Evolutionary conservation across 2,329 filamentous ascomycete genomes (phyloP).

Genomic region (Stagonosporopsis vannaccii): DNA sequence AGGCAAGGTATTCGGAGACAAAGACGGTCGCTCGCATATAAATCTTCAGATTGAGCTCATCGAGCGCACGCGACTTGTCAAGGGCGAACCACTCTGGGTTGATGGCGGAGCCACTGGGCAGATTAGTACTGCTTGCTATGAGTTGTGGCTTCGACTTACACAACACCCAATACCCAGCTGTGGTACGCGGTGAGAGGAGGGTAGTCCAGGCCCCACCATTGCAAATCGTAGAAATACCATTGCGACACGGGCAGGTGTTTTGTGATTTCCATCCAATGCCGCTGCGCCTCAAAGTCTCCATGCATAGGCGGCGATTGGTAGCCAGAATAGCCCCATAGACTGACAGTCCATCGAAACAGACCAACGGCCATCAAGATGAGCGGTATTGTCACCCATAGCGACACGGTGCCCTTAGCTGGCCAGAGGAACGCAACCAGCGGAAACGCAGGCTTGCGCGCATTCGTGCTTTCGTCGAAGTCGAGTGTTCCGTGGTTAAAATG

Average conservation of each 20-base stretch:
- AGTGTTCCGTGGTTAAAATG: slow-evolving; percentile 54
- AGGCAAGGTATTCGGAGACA: slow-evolving; percentile 88
- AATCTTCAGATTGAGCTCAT: slow-evolving; percentile 82
- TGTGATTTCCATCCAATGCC: slow-evolving; percentile 99
- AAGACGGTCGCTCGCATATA: slow-evolving; percentile 96
- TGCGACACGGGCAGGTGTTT: slow-evolving; percentile 86
- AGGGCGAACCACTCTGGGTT: slow-evolving; percentile 88
- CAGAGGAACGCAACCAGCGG: slow-evolving; percentile 94
- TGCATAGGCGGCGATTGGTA: slow-evolving; percentile 86
- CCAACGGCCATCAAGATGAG: slow-evolving; percentile 88
- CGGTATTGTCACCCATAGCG: slow-evolving; percentile 91
- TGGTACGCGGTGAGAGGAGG: slow-evolving; percentile 97
- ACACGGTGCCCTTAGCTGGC: slow-evolving; percentile 82
- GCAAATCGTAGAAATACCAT: slow-evolving; percentile 97
- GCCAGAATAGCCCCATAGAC: slow-evolving; percentile 94
- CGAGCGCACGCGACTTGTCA: slow-evolving; percentile 79
- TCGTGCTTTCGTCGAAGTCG: slow-evolving; percentile 53
- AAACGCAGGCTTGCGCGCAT: slow-evolving; percentile 72
- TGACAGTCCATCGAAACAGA: slow-evolving; percentile 90
- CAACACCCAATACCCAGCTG: slow-evolving; percentile 90
- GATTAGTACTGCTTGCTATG: slow-evolving; percentile 17
- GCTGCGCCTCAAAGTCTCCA: slow-evolving; percentile 96
- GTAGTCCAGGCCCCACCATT: slow-evolving; percentile 99
- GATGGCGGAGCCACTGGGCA: slow-evolving; percentile 71
- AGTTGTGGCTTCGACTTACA: slow-evolving; percentile 58